phyloP scores from a whole-genome alignment of 2,329 filamentous ascomycete genomes.

The Sodiomyces alkalinus region DNA sequence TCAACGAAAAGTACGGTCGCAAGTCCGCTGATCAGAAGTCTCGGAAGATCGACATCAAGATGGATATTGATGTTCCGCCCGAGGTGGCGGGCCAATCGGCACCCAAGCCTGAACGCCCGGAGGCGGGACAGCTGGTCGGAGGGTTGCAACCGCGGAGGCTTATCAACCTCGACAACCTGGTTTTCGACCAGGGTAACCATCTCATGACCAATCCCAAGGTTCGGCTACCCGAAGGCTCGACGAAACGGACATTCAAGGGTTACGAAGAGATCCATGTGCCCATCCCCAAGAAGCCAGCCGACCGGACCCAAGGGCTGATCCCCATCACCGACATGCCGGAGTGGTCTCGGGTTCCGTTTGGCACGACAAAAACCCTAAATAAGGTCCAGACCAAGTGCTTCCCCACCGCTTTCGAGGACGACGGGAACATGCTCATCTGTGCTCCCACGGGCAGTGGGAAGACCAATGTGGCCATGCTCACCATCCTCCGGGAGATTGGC shows the following conservation, averaged over 20 bases:
- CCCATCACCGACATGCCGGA: constrained; percentile 81
- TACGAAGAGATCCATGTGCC: constrained; percentile 98
- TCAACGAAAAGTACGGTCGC: constrained; percentile 77
- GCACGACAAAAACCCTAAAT: constrained; percentile 74
- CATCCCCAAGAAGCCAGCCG: constrained; percentile 72
- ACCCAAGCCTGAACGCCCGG: constrained; percentile 38
- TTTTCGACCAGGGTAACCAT: constrained; percentile 97
- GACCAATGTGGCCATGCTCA: constrained; percentile 96
- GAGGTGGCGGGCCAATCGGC: constrained; percentile 21
- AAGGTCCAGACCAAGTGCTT: constrained; percentile 92
- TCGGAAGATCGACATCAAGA: constrained; percentile 74
- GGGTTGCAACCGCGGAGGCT: constrained; percentile 74
- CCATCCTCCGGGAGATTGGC: constrained; percentile 89
- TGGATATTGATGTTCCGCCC: constrained; percentile 69
- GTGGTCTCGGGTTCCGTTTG: constrained; percentile 81
- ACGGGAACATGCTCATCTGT: constrained; percentile 96
- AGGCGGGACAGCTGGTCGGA: constrained; percentile 59
- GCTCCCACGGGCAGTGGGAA: constrained; percentile 96
- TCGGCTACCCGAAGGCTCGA: constrained; percentile 82
- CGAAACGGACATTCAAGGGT: constrained; percentile 89
- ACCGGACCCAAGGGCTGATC: constrained; percentile 66
- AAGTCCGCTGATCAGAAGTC: constrained; percentile 42
- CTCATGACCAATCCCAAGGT: constrained; percentile 99
- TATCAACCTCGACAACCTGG: constrained; percentile 88
- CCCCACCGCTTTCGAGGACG: constrained; percentile 77